A percentile compares a stretch with the other conserved stretches of the same genome.
Conservation (phyloP, 2,329 filamentous ascomycete species). For the Akanthomyces uredinophilus region DNA sequence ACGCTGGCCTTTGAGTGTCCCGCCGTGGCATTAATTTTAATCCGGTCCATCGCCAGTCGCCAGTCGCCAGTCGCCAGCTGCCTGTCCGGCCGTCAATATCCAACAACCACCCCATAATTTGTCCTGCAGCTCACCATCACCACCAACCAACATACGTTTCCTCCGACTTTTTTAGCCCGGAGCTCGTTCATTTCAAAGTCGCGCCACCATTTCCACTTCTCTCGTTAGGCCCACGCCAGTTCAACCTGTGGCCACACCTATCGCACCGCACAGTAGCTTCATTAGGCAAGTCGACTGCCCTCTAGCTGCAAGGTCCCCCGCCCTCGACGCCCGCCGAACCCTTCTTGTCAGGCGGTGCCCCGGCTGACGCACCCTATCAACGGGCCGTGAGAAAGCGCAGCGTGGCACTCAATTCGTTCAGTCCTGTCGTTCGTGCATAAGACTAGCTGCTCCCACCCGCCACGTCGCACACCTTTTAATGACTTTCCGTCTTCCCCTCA, state of each 20-base stretch:
- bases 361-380: conserved; percentile 4
- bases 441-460: conserved; percentile 16
- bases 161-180: neutral
- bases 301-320: conserved; percentile 9
- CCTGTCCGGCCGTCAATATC: neutral
- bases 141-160: neutral
- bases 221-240: neutral
- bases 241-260: neutral
- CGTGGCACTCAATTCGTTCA: neutral
- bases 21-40: conserved; percentile 1
- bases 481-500: conserved; percentile 30
- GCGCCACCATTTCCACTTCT: conserved; percentile 1
- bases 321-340: neutral
- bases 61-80: neutral
- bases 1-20: neutral
- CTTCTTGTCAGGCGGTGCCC: conserved; percentile 1
- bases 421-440: conserved; percentile 13
- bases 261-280: conserved; percentile 1
- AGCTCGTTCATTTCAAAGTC: neutral
- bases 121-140: neutral
- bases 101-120: neutral
- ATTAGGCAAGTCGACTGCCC: conserved; percentile 11
- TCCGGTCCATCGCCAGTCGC: neutral
- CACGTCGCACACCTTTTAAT: conserved; percentile 23
- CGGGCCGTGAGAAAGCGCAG: conserved; percentile 11